Evolutionary conservation across 352 stramenopile genomes (phyloP).

Genomic region (Pythium grandisporangium): DNA sequence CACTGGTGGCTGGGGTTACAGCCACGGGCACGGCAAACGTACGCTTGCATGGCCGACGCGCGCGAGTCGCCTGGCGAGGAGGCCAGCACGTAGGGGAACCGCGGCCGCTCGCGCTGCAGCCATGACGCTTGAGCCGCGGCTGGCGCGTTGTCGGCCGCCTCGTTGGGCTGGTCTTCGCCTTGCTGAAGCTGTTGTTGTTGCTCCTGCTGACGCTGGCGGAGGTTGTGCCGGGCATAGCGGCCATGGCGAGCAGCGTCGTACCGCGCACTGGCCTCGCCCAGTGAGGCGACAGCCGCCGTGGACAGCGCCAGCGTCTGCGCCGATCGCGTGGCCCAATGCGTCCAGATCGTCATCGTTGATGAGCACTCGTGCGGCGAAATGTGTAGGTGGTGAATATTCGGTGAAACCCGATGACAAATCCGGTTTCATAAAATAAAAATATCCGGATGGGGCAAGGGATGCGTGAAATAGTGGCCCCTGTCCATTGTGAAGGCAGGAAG

Average conservation of each 20-base stretch:
- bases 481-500: too few species aligned
- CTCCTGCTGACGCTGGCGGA: conserved; percentile 12
- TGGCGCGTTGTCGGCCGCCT: not conserved
- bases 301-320: conserved; percentile 14
- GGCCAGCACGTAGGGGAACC: conserved; percentile 60
- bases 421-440: too few species aligned
- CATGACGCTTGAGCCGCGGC: too few species aligned
- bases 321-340: not conserved
- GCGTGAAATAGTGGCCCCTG: too few species aligned
- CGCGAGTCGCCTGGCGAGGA: conserved; percentile 48
- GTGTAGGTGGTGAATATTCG: too few species aligned
- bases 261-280: conserved; percentile 27
- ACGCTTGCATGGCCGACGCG: conserved; percentile 1
- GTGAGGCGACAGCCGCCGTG: conserved; percentile 11
- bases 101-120: conserved; percentile 37
- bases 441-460: too few species aligned
- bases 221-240: conserved; percentile 25
- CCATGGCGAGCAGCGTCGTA: conserved; percentile 26
- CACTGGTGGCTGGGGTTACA: too few species aligned
- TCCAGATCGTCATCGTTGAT: not conserved
- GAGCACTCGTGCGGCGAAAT: too few species aligned
- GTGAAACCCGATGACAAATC: too few species aligned
- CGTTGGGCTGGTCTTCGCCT: conserved; percentile 1
- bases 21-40: not conserved
- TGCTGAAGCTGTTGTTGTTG: conserved; percentile 1